Percentiles rank a stretch among this genome's conserved stretches.
phyloP scores from a whole-genome alignment of 768 basidiomycete species.

The Amanita thiersii region DNA sequence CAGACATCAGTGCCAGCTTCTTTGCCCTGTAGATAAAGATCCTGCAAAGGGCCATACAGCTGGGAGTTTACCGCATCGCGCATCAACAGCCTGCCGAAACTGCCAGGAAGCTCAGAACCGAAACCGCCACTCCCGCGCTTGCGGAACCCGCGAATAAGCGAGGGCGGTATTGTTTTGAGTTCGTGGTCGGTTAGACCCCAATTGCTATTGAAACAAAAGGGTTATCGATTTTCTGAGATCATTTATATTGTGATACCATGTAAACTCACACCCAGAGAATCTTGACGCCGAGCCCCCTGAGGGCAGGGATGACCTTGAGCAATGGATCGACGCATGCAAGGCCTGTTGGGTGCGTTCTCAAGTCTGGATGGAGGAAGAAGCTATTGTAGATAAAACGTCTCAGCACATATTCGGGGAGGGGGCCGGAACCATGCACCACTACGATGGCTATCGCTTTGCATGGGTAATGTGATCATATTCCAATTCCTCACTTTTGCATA shows the following conservation, averaged over 20 bases:
- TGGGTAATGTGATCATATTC: background rate
- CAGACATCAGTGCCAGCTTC: constrained; percentile 55
- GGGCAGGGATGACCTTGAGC: constrained; percentile 34
- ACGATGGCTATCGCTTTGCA: constrained; percentile 1
- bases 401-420: too few relatives aligned
- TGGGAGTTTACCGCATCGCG: constrained; percentile 49
- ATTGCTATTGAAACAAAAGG: constrained; percentile 45
- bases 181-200: constrained; percentile 68
- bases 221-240: too few relatives aligned
- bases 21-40: constrained; percentile 42
- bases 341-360: constrained; percentile 46
- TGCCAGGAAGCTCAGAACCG: constrained; percentile 43
- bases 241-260: too few relatives aligned
- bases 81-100: constrained; percentile 53
- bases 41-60: constrained; percentile 57
- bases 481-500: constrained; percentile 57
- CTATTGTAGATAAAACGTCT: too few relatives aligned
- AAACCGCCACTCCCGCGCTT: constrained; percentile 42
- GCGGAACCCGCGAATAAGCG: constrained; percentile 46
- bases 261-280: constrained; percentile 53
- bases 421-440: too few relatives aligned
- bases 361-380: constrained; percentile 58
- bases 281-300: constrained; percentile 43
- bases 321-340: constrained; percentile 51
- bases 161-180: constrained; percentile 51